A percentile compares a stretch with the other conserved stretches of the same genome.
These are phyloP conservation scores for Hypoxylon cercidicola DNA, from an alignment of 495 filamentous ascomycete genomes.

Conservation along the genomic window DNA sequence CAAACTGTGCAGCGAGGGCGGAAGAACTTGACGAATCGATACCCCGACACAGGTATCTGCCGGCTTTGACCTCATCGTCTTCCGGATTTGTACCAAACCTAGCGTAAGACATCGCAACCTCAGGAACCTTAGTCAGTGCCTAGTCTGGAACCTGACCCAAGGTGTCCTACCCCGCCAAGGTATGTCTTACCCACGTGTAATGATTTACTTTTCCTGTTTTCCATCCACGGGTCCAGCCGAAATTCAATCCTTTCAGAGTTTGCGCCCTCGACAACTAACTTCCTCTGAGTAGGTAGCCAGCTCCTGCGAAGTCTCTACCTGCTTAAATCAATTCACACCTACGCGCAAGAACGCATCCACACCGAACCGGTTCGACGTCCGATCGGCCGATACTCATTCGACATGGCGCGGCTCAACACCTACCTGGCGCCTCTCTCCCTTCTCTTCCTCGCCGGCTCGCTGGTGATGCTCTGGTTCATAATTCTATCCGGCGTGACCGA, in stretches of 20 bases:
- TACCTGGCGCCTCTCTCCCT: conserved; percentile 66
- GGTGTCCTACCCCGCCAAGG: conserved; percentile 6
- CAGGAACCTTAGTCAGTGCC: conserved; percentile 18
- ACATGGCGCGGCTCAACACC: conserved; percentile 41
- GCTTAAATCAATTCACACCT: background rate
- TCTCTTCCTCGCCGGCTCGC: conserved; percentile 76
- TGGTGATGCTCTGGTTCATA: conserved; percentile 82
- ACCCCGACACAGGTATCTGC: background rate
- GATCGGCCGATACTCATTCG: conserved; percentile 15
- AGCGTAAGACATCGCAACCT: conserved; percentile 29
- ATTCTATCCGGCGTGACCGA: conserved; percentile 74
- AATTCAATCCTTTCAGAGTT: conserved; percentile 19
- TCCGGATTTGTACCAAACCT: conserved; percentile 38
- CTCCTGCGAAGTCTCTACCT: background rate
- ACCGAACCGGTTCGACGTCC: background rate
- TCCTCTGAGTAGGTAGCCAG: background rate
- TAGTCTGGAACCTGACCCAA: conserved; percentile 5
- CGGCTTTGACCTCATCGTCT: conserved; percentile 29
- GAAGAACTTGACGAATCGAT: conserved; percentile 1
- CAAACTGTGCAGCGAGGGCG: no score
- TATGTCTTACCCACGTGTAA: background rate
- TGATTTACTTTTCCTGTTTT: background rate
- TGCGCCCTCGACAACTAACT: conserved; percentile 24
- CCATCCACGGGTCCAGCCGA: background rate
- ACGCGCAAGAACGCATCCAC: background rate